These are phyloP conservation scores for Termitomyces sp. DNA, from an alignment of 768 basidiomycete species.

Conservation along the genomic window DNA sequence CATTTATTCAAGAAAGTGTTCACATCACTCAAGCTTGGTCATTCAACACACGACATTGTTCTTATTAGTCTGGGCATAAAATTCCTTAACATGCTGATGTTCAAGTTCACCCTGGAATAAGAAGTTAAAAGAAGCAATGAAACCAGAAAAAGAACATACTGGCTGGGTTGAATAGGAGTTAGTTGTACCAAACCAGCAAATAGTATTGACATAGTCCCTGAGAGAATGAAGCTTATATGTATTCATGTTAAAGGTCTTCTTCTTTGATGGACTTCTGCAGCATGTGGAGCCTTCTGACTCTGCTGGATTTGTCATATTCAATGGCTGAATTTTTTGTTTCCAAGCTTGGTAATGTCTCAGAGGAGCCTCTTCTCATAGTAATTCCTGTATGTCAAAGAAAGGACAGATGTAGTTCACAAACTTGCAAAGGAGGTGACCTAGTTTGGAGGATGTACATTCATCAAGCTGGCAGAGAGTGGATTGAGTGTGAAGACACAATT, in stretches of 20 bases:
- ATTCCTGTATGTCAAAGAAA: neutral
- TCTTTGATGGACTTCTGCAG: too few species aligned
- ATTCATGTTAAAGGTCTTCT: conserved; percentile 6
- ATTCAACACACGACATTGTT: neutral
- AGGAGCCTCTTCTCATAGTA: neutral
- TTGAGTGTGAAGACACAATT: neutral
- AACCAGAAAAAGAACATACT: too few species aligned
- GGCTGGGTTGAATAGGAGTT: neutral
- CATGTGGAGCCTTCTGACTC: too few species aligned
- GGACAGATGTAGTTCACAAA: neutral
- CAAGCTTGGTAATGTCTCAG: neutral
- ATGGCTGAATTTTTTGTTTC: conserved; percentile 3
- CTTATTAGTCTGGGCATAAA: too few species aligned
- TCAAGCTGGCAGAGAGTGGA: neutral
- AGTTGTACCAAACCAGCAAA: conserved; percentile 26
- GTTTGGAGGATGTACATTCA: neutral
- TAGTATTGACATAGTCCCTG: conserved; percentile 8
- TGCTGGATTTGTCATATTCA: too few species aligned
- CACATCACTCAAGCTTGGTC: neutral
- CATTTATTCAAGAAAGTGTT: neutral
- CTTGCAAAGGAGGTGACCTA: neutral
- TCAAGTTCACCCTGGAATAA: neutral
- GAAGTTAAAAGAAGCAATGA: too few species aligned
- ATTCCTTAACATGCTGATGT: neutral
- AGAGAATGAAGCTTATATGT: conserved; percentile 12